Conservation (phyloP, 2,329 filamentous ascomycete genomes). For the Sarocladium strictum region DNA sequence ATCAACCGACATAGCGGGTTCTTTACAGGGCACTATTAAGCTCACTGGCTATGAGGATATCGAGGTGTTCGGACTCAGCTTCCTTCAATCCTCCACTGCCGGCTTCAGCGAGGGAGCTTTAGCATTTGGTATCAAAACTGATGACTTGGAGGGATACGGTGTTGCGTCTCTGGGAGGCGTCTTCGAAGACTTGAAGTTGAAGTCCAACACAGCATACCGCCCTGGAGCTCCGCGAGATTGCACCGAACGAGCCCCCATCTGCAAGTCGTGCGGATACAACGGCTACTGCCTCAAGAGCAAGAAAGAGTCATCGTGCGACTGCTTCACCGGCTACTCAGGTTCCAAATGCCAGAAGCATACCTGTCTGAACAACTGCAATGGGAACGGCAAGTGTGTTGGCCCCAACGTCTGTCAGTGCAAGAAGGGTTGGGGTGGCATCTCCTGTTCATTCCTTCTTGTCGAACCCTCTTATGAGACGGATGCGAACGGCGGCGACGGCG, state of each 20-base stretch:
- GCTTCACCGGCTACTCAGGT: slow-evolving; percentile 37
- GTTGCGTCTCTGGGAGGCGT: slow-evolving; percentile 29
- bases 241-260: slow-evolving; percentile 22
- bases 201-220: slow-evolving; percentile 31
- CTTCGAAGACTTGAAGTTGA: slow-evolving; percentile 26
- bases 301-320: slow-evolving; percentile 25
- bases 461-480: slow-evolving; percentile 36
- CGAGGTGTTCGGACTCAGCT: slow-evolving; percentile 33
- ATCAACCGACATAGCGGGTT: neutral
- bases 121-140: slow-evolving; percentile 34
- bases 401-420: slow-evolving; percentile 36
- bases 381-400: slow-evolving; percentile 33
- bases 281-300: slow-evolving; percentile 29
- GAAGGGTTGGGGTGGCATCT: slow-evolving; percentile 36
- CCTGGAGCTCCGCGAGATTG: slow-evolving; percentile 23
- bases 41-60: slow-evolving; percentile 34
- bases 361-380: slow-evolving; percentile 35
- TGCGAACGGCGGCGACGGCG: slow-evolving; percentile 36
- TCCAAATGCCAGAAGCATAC: slow-evolving; percentile 26
- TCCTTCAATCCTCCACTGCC: slow-evolving; percentile 31
- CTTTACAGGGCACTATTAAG: slow-evolving; percentile 23
- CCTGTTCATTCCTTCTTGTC: slow-evolving; percentile 38
- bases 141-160: slow-evolving; percentile 32
- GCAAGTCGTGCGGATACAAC: slow-evolving; percentile 26
- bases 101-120: slow-evolving; percentile 32